A percentile compares a stretch with the other conserved stretches of the same genome.
Conservation (phyloP, 495 filamentous ascomycete species). For the Podospora conica region DNA sequence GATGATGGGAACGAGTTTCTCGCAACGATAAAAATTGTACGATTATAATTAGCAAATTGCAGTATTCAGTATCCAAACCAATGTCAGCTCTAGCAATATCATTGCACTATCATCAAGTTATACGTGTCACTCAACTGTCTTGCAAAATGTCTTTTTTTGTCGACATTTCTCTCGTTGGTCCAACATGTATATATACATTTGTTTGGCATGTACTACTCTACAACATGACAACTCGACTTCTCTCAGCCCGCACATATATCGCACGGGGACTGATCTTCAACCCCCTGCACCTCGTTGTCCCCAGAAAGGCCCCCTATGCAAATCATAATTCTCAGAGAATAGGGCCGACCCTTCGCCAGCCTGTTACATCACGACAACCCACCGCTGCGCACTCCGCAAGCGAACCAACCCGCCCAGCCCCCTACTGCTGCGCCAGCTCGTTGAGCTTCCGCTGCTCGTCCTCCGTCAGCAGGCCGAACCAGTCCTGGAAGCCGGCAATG, state of each 20-base stretch:
- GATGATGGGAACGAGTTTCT: background rate
- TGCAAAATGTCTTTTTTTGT: background rate
- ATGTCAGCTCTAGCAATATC: too few species aligned
- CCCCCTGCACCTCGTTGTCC: too few species aligned
- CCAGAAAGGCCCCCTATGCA: too few species aligned
- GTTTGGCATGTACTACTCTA: background rate
- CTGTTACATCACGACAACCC: too few species aligned
- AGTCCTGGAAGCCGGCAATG: conserved; percentile 65
- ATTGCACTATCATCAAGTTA: too few species aligned
- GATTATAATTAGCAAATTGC: background rate
- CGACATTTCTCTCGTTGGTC: background rate
- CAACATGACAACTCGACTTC: background rate
- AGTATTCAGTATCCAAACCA: background rate
- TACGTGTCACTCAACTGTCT: background rate
- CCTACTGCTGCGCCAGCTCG: conserved; percentile 30
- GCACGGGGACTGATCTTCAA: too few species aligned
- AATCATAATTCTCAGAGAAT: too few species aligned
- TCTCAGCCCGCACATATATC: too few species aligned
- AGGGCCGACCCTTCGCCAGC: too few species aligned
- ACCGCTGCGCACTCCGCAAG: background rate
- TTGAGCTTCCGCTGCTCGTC: conserved; percentile 70
- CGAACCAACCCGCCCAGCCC: too few species aligned
- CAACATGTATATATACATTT: background rate
- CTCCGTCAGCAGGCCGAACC: conserved; percentile 62
- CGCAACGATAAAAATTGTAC: background rate